Evolutionary conservation across 1,284 basidiomycete genomes (phyloP).

Genomic region (Trichosporon coremiiforme): DNA sequence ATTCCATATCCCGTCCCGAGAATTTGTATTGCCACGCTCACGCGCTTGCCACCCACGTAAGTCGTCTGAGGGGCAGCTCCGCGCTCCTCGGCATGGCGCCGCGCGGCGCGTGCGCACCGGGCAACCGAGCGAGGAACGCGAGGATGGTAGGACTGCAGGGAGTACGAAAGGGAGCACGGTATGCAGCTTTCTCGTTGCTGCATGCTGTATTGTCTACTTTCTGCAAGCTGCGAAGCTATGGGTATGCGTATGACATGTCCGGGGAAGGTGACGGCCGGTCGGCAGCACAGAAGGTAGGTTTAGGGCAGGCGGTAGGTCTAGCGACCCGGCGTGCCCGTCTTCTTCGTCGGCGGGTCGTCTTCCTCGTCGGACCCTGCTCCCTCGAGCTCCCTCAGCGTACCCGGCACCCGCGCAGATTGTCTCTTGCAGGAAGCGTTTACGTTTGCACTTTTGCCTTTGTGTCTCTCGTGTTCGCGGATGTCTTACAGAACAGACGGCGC

Average conservation of each 20-base stretch:
- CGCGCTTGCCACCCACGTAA: not conserved
- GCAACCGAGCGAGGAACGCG: not conserved
- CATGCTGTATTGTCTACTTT: not conserved
- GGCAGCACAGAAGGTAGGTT: not conserved
- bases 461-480: not conserved
- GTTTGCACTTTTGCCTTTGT: not conserved
- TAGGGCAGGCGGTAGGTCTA: not conserved
- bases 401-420: not conserved
- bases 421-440: not conserved
- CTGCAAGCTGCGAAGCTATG: not conserved
- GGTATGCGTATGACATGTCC: not conserved
- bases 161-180: not conserved
- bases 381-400: too few relatives aligned
- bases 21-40: constrained; percentile 1
- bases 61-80: not conserved
- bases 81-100: not conserved
- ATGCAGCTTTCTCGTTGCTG: not conserved
- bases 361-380: not conserved
- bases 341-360: not conserved
- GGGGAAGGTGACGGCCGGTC: not conserved
- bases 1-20: not conserved
- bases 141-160: not conserved
- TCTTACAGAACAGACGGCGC: not conserved
- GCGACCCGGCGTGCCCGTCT: not conserved
- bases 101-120: not conserved